These are phyloP conservation scores for Apiospora kogelbergensis DNA, from an alignment of 2,329 filamentous ascomycete genomes.

Conservation along the genomic window DNA sequence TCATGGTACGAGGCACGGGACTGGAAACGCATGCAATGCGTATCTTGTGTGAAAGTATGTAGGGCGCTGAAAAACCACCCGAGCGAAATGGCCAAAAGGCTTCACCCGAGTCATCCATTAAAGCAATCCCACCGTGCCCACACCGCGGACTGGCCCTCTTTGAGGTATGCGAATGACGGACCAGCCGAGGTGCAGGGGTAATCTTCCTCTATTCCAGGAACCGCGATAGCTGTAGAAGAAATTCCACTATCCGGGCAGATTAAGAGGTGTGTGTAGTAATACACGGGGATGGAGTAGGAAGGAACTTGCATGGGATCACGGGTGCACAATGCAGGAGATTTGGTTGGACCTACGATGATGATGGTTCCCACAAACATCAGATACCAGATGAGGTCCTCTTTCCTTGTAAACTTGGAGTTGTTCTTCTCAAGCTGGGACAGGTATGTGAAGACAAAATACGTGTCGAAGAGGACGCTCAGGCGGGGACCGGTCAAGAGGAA, in stretches of 20 bases:
- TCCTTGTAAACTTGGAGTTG: conserved; percentile 69
- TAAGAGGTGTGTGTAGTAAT: conserved; percentile 40
- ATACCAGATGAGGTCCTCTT: conserved; percentile 81
- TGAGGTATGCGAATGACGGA: conserved; percentile 68
- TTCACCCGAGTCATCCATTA: conserved; percentile 66
- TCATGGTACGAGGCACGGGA: neutral
- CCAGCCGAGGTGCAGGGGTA: conserved; percentile 62
- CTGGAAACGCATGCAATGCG: neutral
- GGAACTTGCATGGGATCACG: conserved; percentile 19
- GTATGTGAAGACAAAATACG: conserved; percentile 80
- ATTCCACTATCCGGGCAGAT: conserved; percentile 76
- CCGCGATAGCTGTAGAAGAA: conserved; percentile 69
- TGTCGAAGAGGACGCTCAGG: conserved; percentile 64
- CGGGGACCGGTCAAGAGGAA: conserved; percentile 42
- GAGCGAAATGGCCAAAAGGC: conserved; percentile 51
- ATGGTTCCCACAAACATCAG: conserved; percentile 68
- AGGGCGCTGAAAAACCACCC: conserved; percentile 64
- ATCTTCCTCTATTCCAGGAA: conserved; percentile 85
- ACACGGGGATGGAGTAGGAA: conserved; percentile 13
- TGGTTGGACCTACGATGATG: conserved; percentile 70
- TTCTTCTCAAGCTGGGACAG: conserved; percentile 70
- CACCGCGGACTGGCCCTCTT: conserved; percentile 58
- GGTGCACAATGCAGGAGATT: conserved; percentile 17
- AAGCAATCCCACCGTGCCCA: conserved; percentile 75
- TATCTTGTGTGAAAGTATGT: conserved; percentile 44